A percentile compares a stretch with the other conserved stretches of the same genome.
phyloP scores from a whole-genome alignment of 371 early-diverging fungal species.

The Sporodiniella umbellata region DNA sequence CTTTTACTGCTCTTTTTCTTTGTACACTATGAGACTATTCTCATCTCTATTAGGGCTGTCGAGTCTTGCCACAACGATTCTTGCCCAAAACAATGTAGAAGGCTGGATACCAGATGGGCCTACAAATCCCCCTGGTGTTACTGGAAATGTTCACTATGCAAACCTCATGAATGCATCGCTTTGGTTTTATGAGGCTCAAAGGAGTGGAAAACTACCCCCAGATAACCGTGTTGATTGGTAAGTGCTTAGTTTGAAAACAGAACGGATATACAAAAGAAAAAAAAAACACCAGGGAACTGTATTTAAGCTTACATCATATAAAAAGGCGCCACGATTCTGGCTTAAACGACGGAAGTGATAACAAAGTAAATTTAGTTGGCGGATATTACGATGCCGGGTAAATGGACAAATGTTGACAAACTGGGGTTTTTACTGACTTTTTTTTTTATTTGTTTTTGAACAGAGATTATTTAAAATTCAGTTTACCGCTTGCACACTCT shows the following conservation, averaged over 20 bases:
- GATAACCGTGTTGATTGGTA: constrained; percentile 54
- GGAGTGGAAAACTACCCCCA: constrained; percentile 51
- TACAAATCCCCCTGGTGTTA: constrained; percentile 17
- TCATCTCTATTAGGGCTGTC: neutral
- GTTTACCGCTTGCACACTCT: constrained; percentile 54
- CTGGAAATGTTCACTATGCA: constrained; percentile 25
- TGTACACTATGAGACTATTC: neutral
- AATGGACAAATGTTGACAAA: neutral
- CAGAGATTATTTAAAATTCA: constrained; percentile 65
- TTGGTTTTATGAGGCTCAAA: constrained; percentile 58
- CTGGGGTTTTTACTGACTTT: too few relatives aligned
- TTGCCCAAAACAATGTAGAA: neutral
- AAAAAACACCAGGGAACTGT: neutral
- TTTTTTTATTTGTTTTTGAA: too few relatives aligned
- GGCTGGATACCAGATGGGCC: constrained; percentile 10
- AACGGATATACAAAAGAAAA: too few relatives aligned
- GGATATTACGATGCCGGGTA: constrained; percentile 49
- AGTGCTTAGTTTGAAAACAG: too few relatives aligned
- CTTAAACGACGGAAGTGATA: constrained; percentile 48
- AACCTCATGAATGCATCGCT: constrained; percentile 37
- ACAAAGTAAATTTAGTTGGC: constrained; percentile 44
- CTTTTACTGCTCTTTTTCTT: neutral
- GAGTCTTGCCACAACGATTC: neutral
- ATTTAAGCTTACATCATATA: neutral
- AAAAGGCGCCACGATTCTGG: constrained; percentile 54